Evolutionary conservation across 192 early-diverging fungal genomes (phyloP).

Genomic region (Coemansia sp.): DNA sequence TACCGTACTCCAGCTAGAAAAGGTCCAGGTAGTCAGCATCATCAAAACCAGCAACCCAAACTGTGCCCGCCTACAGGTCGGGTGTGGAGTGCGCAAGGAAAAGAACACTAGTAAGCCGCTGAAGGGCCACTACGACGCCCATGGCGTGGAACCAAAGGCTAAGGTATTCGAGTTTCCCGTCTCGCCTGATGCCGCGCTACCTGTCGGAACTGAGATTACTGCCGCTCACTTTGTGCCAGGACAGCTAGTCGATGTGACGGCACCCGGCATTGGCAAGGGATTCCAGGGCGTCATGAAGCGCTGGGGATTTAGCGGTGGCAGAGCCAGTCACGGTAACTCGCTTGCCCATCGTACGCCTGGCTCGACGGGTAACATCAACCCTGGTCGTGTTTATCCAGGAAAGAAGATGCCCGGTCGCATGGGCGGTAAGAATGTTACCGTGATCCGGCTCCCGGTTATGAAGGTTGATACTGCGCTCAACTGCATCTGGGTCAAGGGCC

Average conservation of each 20-base stretch:
- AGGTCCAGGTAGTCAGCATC: conserved; percentile 68
- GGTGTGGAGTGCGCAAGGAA: conserved; percentile 58
- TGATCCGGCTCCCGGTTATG: conserved; percentile 78
- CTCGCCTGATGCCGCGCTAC: conserved; percentile 77
- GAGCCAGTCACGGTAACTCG: conserved; percentile 94
- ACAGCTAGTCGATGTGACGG: conserved; percentile 90
- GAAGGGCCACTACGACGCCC: conserved; percentile 70
- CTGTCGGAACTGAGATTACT: conserved; percentile 61
- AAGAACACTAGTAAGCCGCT: conserved; percentile 72
- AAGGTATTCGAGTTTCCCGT: conserved; percentile 82
- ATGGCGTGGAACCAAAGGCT: conserved; percentile 73
- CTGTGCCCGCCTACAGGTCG: conserved; percentile 62
- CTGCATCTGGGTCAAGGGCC: conserved; percentile 90
- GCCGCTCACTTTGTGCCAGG: conserved; percentile 94
- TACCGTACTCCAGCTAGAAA: conserved; percentile 76
- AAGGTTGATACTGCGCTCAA: conserved; percentile 86
- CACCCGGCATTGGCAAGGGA: conserved; percentile 87
- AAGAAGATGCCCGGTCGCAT: conserved; percentile 99
- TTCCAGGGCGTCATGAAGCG: conserved; percentile 98
- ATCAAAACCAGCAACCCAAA: conserved; percentile 39
- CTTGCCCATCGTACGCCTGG: conserved; percentile 84
- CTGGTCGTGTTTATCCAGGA: conserved; percentile 89
- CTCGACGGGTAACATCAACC: conserved; percentile 84
- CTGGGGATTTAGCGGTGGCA: conserved; percentile 86
- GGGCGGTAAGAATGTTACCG: conserved; percentile 81